These are phyloP conservation scores for Fusarium haematococcum DNA, from an alignment of 2,329 filamentous ascomycete genomes.

Conservation along the genomic window DNA sequence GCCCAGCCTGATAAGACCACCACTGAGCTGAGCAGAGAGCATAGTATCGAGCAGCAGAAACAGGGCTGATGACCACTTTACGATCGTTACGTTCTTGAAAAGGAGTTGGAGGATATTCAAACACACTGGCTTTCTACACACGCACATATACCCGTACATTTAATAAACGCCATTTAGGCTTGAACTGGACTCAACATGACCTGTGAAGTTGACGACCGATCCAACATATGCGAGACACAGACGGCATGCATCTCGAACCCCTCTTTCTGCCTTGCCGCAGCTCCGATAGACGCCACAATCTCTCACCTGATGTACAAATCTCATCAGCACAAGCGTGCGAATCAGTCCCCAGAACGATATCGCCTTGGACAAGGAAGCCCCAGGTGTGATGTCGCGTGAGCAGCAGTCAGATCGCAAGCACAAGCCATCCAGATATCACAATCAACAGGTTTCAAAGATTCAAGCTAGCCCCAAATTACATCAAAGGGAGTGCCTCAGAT, in stretches of 20 bases:
- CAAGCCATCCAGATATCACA: neutral
- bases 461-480: neutral
- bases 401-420: neutral
- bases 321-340: neutral
- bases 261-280: neutral
- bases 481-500: neutral
- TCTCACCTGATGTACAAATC: neutral
- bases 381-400: neutral
- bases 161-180: neutral
- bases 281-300: neutral
- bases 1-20: slow-evolving; percentile 14
- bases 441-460: neutral
- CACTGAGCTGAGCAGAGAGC: slow-evolving; percentile 34
- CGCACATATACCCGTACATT: neutral
- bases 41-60: slow-evolving; percentile 37
- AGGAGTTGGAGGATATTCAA: neutral
- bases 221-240: neutral
- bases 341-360: neutral
- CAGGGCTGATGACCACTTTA: slow-evolving; percentile 12
- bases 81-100: neutral
- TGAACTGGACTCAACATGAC: neutral
- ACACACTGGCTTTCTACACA: neutral
- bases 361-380: neutral
- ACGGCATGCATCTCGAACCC: neutral
- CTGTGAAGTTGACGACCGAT: neutral